Evolutionary conservation across 2,329 filamentous ascomycete genomes (phyloP).

Genomic region (Diaporthe ilicicola): DNA sequence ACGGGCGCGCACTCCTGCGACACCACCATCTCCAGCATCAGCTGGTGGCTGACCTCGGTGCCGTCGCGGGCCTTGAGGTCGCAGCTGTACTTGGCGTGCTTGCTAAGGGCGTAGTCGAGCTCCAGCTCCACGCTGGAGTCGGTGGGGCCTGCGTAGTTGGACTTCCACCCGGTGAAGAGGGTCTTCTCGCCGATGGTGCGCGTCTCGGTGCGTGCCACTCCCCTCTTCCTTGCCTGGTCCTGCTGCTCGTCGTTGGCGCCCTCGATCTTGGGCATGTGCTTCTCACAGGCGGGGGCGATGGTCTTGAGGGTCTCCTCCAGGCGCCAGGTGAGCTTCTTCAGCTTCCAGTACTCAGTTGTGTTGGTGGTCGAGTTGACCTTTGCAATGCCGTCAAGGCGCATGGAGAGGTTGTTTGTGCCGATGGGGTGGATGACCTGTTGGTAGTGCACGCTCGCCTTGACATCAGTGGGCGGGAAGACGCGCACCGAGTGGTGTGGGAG

Average conservation of each 20-base stretch:
- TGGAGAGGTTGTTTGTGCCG: conserved; percentile 79
- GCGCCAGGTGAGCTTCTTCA: conserved; percentile 92
- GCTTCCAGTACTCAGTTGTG: conserved; percentile 82
- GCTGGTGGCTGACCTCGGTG: conserved; percentile 81
- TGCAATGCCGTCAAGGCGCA: conserved; percentile 87
- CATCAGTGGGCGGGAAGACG: conserved; percentile 95
- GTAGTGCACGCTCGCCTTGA: conserved; percentile 85
- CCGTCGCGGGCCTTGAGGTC: conserved; percentile 79
- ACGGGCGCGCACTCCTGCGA: conserved; percentile 86
- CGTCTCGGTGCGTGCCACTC: conserved; percentile 76
- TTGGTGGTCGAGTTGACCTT: conserved; percentile 73
- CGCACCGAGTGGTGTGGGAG: conserved; percentile 88
- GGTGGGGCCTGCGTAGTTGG: conserved; percentile 58
- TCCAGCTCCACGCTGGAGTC: conserved; percentile 78
- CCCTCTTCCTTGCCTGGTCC: conserved; percentile 61
- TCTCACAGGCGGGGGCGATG: conserved; percentile 80
- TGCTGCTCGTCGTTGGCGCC: conserved; percentile 49
- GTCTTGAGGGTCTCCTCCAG: conserved; percentile 88
- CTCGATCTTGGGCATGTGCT: conserved; percentile 68
- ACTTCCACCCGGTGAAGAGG: conserved; percentile 91
- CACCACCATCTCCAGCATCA: conserved; percentile 93
- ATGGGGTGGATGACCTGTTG: conserved; percentile 87
- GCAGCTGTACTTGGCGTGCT: conserved; percentile 73
- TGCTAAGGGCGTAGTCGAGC: conserved; percentile 75
- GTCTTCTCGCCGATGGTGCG: conserved; percentile 83